Percentiles rank a stretch among this genome's conserved stretches.
Conservation (phyloP, 306 rosid genomes). For the Parietaria judaica region DNA sequence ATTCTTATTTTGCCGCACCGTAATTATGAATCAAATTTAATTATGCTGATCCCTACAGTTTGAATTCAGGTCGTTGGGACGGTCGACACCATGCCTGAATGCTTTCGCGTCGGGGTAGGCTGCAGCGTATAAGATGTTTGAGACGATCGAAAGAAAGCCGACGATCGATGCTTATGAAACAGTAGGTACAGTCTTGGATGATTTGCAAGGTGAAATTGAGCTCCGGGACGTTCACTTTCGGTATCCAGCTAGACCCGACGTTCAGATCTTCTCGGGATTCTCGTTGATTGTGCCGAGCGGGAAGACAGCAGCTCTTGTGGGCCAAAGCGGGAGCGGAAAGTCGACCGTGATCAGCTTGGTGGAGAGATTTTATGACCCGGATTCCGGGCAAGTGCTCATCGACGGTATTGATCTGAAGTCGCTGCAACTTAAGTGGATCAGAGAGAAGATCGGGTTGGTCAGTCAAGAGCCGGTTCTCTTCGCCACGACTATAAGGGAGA, state of each 20-base stretch:
- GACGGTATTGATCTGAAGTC: conserved; percentile 70
- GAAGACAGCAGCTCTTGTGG: conserved; percentile 66
- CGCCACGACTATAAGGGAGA: conserved; percentile 67
- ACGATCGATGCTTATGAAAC: conserved; percentile 40
- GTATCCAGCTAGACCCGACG: conserved; percentile 74
- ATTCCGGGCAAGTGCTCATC: conserved; percentile 58
- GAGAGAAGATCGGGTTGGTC: conserved; percentile 81
- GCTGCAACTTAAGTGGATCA: conserved; percentile 71
- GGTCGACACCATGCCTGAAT: too few relatives aligned
- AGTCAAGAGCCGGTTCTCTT: conserved; percentile 86
- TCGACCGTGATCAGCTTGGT: conserved; percentile 70
- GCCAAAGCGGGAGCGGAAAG: conserved; percentile 91
- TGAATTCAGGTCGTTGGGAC: too few relatives aligned
- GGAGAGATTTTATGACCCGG: conserved; percentile 84
- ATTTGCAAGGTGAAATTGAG: conserved; percentile 68
- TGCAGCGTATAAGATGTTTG: too few relatives aligned
- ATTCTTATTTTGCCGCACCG: too few relatives aligned
- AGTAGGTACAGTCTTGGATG: conserved; percentile 46
- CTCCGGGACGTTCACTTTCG: conserved; percentile 54
- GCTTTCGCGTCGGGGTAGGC: too few relatives aligned
- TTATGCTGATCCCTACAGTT: too few relatives aligned
- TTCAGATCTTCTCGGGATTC: conserved; percentile 54
- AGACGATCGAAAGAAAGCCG: too few relatives aligned
- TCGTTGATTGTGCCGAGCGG: conserved; percentile 50
- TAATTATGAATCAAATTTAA: too few relatives aligned